Percentiles rank a stretch among this genome's conserved stretches.
These are phyloP conservation scores for Phyllosticta paracitricarpa DNA, from an alignment of 2,329 filamentous ascomycete species.

Conservation along the genomic window DNA sequence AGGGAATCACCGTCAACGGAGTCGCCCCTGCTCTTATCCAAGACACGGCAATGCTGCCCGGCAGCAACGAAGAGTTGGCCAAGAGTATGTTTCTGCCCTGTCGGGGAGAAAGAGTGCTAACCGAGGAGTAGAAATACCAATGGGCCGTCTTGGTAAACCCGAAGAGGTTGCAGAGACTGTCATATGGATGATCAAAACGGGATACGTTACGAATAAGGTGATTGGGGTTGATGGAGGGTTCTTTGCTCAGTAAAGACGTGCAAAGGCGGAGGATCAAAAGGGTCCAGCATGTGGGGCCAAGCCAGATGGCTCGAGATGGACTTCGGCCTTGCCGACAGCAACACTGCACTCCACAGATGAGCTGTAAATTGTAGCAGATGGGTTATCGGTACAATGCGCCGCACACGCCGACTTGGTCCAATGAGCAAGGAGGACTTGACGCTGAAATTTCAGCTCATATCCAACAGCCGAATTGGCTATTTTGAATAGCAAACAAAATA, in stretches of 20 bases:
- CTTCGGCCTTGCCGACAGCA: neutral
- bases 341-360: neutral
- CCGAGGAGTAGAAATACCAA: conserved; percentile 28
- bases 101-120: neutral
- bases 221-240: conserved; percentile 19
- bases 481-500: neutral
- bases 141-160: conserved; percentile 35
- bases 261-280: neutral
- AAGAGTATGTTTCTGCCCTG: conserved; percentile 19
- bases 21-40: conserved; percentile 40
- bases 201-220: conserved; percentile 37
- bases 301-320: neutral
- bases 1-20: conserved; percentile 39
- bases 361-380: neutral
- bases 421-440: too few species aligned
- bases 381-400: too few species aligned
- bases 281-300: neutral
- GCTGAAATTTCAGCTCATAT: too few species aligned
- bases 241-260: conserved; percentile 15
- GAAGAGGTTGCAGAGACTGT: conserved; percentile 40
- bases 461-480: too few species aligned
- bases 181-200: conserved; percentile 37
- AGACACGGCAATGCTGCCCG: conserved; percentile 36
- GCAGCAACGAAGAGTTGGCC: conserved; percentile 24
- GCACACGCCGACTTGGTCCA: too few species aligned